phyloP scores from a whole-genome alignment of 352 stramenopile genomes.

The Pythium rishiriense region DNA sequence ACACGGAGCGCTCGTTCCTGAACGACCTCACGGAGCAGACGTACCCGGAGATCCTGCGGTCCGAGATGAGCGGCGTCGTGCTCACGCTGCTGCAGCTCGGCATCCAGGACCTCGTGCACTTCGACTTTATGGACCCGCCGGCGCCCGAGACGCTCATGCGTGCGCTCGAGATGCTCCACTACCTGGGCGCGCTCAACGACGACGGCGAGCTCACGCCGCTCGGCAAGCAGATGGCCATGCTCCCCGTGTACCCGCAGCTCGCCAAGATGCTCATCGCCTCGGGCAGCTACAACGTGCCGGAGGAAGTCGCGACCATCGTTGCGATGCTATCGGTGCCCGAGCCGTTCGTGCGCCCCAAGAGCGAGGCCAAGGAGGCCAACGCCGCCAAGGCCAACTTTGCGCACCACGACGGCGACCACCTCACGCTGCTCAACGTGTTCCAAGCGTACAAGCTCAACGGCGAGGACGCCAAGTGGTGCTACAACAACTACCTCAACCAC shows the following conservation, averaged over 20 bases:
- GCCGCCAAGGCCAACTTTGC: constrained; percentile 96
- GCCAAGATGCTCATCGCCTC: constrained; percentile 97
- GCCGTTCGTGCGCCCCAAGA: constrained; percentile 95
- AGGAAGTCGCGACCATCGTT: constrained; percentile 97
- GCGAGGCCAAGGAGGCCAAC: constrained; percentile 95
- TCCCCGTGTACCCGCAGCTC: constrained; percentile 97
- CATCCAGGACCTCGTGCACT: constrained; percentile 99
- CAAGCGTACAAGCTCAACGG: constrained; percentile 96
- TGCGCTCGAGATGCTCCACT: constrained; percentile 98
- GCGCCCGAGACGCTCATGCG: constrained; percentile 98
- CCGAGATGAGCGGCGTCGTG: constrained; percentile 95
- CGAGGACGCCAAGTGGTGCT: constrained; percentile 94
- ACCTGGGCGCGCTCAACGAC: constrained; percentile 96
- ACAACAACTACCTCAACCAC: constrained; percentile 97
- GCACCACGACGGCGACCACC: constrained; percentile 95
- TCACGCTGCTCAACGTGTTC: constrained; percentile 98
- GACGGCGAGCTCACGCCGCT: constrained; percentile 95
- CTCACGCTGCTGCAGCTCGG: constrained; percentile 98
- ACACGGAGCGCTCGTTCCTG: constrained; percentile 98
- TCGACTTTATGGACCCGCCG: constrained; percentile 99
- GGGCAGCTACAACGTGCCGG: constrained; percentile 94
- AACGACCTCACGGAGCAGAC: constrained; percentile 98
- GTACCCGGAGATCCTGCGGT: constrained; percentile 98
- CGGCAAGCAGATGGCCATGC: constrained; percentile 92
- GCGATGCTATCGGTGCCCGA: constrained; percentile 95